Conservation (phyloP, 139 green algal species). For the Coelastrella sp. region DNA sequence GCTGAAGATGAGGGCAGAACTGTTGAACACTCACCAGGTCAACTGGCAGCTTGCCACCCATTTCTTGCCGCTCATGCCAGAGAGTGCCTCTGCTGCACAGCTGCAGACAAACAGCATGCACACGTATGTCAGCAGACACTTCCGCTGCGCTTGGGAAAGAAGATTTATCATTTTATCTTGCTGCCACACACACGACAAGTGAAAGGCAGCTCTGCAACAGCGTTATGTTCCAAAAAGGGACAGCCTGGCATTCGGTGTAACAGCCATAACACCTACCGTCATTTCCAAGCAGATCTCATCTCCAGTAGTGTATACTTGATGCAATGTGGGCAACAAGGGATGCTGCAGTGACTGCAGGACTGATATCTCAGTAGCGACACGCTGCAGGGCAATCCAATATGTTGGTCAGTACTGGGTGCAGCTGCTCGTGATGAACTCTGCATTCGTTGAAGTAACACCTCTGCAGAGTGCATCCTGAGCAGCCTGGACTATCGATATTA, state of each 20-base stretch:
- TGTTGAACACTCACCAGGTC: slow-evolving; percentile 8
- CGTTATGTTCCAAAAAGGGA: too few relatives aligned
- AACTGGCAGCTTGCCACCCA: slow-evolving; percentile 31
- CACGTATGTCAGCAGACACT: neutral
- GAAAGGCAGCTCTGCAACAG: too few relatives aligned
- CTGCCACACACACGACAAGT: too few relatives aligned
- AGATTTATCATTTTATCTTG: too few relatives aligned
- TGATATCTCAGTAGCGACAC: slow-evolving; percentile 36
- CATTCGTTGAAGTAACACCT: too few relatives aligned
- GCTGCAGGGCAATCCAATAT: neutral
- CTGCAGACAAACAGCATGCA: slow-evolving; percentile 22
- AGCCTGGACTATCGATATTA: too few relatives aligned
- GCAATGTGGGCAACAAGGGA: slow-evolving; percentile 34
- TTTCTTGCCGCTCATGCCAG: slow-evolving; percentile 38
- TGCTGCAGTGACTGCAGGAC: slow-evolving; percentile 37
- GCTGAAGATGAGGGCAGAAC: too few relatives aligned
- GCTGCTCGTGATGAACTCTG: too few relatives aligned
- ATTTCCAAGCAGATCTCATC: slow-evolving; percentile 45
- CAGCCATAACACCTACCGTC: slow-evolving; percentile 22
- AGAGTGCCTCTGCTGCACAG: slow-evolving; percentile 45
- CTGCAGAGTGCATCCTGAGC: too few relatives aligned
- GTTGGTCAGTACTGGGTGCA: neutral
- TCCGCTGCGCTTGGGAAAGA: neutral
- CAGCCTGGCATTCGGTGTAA: neutral
- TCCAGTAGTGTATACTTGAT: slow-evolving; percentile 46